Percentiles rank a stretch among this genome's conserved stretches.
These are phyloP conservation scores for Exophiala calicioides DNA, from an alignment of 2,329 filamentous ascomycete genomes.

Conservation along the genomic window DNA sequence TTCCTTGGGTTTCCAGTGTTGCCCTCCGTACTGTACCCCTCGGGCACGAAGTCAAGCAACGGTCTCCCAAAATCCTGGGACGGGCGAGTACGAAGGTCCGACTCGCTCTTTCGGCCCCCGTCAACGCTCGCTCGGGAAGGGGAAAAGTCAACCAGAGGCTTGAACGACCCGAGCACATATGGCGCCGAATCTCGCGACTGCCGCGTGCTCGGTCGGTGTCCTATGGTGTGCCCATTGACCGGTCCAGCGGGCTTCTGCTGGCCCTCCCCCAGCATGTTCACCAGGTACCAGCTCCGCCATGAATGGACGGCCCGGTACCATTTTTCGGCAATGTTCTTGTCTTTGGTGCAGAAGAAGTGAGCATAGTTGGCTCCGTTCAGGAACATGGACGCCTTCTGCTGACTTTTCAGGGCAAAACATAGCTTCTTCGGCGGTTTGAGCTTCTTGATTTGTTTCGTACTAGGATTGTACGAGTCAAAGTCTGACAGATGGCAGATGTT, in stretches of 20 bases:
- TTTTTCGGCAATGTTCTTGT: slow-evolving; percentile 63
- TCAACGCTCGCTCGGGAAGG: slow-evolving; percentile 3
- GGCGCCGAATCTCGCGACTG: slow-evolving; percentile 54
- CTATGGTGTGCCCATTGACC: not conserved
- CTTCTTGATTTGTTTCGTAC: slow-evolving; percentile 66
- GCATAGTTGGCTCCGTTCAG: slow-evolving; percentile 81
- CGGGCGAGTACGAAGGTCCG: slow-evolving; percentile 1
- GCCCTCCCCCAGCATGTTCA: slow-evolving; percentile 67
- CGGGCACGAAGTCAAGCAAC: slow-evolving; percentile 16
- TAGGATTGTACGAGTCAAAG: slow-evolving; percentile 86
- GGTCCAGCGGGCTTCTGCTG: slow-evolving; percentile 34
- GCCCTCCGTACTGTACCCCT: slow-evolving; percentile 11
- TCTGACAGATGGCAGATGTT: slow-evolving; percentile 84
- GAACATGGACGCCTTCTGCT: slow-evolving; percentile 85
- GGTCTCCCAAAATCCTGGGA: slow-evolving; percentile 20
- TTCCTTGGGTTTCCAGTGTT: not conserved
- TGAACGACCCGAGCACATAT: slow-evolving; percentile 65
- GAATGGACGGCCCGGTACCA: slow-evolving; percentile 73
- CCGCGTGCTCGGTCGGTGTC: slow-evolving; percentile 23
- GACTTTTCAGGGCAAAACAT: slow-evolving; percentile 88
- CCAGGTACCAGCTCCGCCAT: slow-evolving; percentile 92
- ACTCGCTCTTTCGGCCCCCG: not conserved
- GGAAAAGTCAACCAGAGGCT: slow-evolving; percentile 66
- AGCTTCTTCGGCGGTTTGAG: slow-evolving; percentile 81
- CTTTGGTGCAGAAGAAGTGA: slow-evolving; percentile 86